phyloP scores from a whole-genome alignment of 176 grass and related monocot genomes.

The Eleusine coracana region DNA sequence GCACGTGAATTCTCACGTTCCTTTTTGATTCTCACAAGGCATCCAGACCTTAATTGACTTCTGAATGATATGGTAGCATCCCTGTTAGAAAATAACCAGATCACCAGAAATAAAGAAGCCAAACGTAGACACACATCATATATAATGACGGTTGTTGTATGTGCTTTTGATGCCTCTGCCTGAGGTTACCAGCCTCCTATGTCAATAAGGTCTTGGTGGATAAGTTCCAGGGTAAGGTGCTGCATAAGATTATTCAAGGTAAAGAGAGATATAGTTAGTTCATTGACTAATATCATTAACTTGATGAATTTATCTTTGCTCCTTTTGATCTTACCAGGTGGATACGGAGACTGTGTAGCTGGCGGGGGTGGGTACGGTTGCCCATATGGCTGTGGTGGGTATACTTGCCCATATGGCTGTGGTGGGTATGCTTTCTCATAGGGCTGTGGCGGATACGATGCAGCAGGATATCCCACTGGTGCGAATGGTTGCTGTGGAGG shows the following conservation, averaged over 20 bases:
- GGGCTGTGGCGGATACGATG: conserved; percentile 29
- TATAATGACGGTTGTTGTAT: neutral
- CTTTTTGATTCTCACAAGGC: neutral
- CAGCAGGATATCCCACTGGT: conserved; percentile 2
- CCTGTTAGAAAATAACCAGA: conserved; percentile 29
- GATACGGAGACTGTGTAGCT: conserved; percentile 53
- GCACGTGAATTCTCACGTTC: neutral
- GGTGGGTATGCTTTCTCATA: conserved; percentile 46
- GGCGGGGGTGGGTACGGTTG: conserved; percentile 53
- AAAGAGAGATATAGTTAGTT: conserved; percentile 17
- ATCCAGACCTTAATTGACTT: neutral
- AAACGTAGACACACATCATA: neutral
- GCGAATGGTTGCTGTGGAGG: conserved; percentile 45
- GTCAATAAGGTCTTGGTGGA: conserved; percentile 70
- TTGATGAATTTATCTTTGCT: neutral
- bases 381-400: conserved; percentile 4
- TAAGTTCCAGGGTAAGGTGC: conserved; percentile 63
- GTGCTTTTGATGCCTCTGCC: conserved; percentile 20
- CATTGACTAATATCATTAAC: neutral
- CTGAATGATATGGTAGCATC: conserved; percentile 12
- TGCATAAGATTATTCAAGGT: conserved; percentile 42
- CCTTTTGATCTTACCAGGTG: conserved; percentile 54
- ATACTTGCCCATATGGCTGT: conserved; percentile 41
- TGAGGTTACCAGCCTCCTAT: conserved; percentile 22
- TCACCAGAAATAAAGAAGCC: conserved; percentile 31